A percentile compares a stretch with the other conserved stretches of the same genome.
Evolutionary conservation across 257 asterid species (phyloP).

Genomic region (Przewalskia tangutica): DNA sequence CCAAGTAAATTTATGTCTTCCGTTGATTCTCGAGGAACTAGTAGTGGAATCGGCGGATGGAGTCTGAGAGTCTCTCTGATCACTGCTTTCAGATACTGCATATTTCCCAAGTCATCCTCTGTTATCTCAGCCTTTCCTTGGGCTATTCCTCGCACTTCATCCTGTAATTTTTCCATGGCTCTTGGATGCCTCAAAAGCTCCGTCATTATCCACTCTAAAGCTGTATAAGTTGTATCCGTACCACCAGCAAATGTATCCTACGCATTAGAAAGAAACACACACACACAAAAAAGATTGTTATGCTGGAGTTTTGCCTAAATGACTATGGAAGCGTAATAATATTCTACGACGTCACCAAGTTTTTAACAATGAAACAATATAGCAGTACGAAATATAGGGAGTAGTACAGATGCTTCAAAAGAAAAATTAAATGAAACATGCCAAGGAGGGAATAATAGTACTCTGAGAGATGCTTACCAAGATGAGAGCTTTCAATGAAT

Average conservation of each 20-base stretch:
- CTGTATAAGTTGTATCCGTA: constrained; percentile 28
- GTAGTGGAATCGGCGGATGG: constrained; percentile 36
- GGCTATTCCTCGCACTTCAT: constrained; percentile 18
- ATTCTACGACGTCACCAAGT: no score
- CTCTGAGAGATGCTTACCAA: no score
- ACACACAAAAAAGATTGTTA: no score
- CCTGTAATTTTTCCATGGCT: constrained; percentile 14
- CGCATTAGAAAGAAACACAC: neutral
- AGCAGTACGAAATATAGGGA: no score
- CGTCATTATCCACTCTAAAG: constrained; percentile 30
- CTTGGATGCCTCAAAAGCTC: constrained; percentile 22
- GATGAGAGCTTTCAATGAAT: no score
- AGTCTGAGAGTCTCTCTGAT: constrained; percentile 32
- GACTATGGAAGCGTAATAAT: no score
- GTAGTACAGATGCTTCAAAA: no score
- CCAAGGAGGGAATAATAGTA: no score
- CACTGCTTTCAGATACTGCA: constrained; percentile 40
- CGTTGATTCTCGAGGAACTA: constrained; percentile 34
- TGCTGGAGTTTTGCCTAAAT: no score
- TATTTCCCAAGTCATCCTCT: constrained; percentile 24
- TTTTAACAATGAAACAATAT: no score
- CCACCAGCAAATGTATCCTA: constrained; percentile 49
- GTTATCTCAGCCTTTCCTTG: constrained; percentile 15
- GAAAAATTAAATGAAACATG: no score
- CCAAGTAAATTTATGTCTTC: constrained; percentile 24